phyloP scores from a whole-genome alignment of 2,329 filamentous ascomycete species.

The Phaeosphaeriaceae sp. region DNA sequence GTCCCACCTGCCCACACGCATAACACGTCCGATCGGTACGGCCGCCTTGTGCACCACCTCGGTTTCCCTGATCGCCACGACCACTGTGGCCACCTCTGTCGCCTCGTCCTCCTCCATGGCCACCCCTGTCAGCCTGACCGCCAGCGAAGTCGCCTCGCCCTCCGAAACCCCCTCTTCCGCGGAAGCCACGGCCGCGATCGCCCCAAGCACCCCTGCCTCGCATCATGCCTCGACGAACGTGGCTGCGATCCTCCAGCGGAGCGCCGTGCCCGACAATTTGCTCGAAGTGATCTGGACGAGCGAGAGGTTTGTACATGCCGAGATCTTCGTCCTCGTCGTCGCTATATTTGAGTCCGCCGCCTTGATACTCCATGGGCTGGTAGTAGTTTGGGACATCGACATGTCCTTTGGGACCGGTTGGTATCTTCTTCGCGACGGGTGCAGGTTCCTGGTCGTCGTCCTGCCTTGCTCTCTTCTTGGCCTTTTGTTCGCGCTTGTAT shows the following conservation, averaged over 20 bases:
- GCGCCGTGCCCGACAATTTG: slow-evolving; percentile 52
- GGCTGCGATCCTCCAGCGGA: slow-evolving; percentile 46
- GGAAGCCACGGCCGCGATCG: slow-evolving; percentile 48
- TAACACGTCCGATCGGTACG: slow-evolving; percentile 8
- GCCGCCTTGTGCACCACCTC: slow-evolving; percentile 9
- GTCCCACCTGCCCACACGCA: slow-evolving; percentile 10
- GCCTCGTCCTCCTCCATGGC: slow-evolving; percentile 34
- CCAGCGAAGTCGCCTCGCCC: slow-evolving; percentile 32
- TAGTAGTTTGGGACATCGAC: slow-evolving; percentile 25
- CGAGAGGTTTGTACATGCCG: slow-evolving; percentile 57
- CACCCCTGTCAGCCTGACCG: slow-evolving; percentile 36
- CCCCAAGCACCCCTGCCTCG: slow-evolving; percentile 41
- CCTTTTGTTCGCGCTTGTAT: slow-evolving; percentile 67
- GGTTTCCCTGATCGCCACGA: slow-evolving; percentile 20
- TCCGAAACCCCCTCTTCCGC: slow-evolving; percentile 38
- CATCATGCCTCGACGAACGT: slow-evolving; percentile 45
- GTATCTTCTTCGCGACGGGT: slow-evolving; percentile 25
- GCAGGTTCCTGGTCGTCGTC: slow-evolving; percentile 34
- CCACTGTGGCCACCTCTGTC: slow-evolving; percentile 17
- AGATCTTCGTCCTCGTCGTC: slow-evolving; percentile 53
- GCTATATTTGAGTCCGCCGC: slow-evolving; percentile 51
- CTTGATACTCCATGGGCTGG: slow-evolving; percentile 37
- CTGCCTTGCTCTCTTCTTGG: slow-evolving; percentile 59
- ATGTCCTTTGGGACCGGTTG: slow-evolving; percentile 27
- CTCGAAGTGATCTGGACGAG: slow-evolving; percentile 55